A percentile compares a stretch with the other conserved stretches of the same genome.
phyloP scores from a whole-genome alignment of 1,139 yeast genomes.

The Starmera stellimalicola region DNA sequence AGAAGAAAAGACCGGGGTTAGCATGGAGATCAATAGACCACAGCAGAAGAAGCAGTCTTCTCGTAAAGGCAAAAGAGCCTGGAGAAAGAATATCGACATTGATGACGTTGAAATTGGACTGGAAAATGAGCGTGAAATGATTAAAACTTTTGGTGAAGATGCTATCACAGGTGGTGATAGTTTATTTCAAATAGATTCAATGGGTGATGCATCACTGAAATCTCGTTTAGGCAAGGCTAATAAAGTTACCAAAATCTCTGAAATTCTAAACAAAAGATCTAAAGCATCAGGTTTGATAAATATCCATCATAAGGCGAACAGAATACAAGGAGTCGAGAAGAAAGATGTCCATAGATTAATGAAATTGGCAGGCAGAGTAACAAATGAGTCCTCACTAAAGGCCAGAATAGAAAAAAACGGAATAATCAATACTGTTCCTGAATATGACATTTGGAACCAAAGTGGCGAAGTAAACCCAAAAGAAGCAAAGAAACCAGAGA shows the following conservation, averaged over 20 bases:
- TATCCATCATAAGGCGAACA: conserved; percentile 29
- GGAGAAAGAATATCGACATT: conserved; percentile 92
- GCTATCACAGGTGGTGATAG: conserved; percentile 31
- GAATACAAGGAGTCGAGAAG: conserved; percentile 56
- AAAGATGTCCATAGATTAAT: conserved; percentile 62
- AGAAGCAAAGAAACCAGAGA: conserved; percentile 28
- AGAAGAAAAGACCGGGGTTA: neutral
- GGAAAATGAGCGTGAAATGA: conserved; percentile 59
- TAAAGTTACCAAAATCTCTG: conserved; percentile 56
- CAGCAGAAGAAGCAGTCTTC: conserved; percentile 53
- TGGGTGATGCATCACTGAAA: conserved; percentile 41
- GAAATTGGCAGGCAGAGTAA: conserved; percentile 69
- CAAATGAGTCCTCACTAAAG: conserved; percentile 41
- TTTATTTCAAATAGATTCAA: conserved; percentile 65
- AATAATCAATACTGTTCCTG: conserved; percentile 36
- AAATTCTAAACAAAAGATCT: conserved; percentile 68
- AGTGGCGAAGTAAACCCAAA: conserved; percentile 19
- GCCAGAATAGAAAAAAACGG: conserved; percentile 58
- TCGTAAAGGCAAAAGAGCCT: conserved; percentile 86
- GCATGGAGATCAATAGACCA: conserved; percentile 31
- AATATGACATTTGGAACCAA: conserved; percentile 63
- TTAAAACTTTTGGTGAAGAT: conserved; percentile 53
- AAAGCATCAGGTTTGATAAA: conserved; percentile 62
- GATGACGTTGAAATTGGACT: conserved; percentile 66
- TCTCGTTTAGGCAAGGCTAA: conserved; percentile 33